Evolutionary conservation across 2,329 filamentous ascomycete species (phyloP).

Genomic region (Immersiporthe knoxdaviesiana): DNA sequence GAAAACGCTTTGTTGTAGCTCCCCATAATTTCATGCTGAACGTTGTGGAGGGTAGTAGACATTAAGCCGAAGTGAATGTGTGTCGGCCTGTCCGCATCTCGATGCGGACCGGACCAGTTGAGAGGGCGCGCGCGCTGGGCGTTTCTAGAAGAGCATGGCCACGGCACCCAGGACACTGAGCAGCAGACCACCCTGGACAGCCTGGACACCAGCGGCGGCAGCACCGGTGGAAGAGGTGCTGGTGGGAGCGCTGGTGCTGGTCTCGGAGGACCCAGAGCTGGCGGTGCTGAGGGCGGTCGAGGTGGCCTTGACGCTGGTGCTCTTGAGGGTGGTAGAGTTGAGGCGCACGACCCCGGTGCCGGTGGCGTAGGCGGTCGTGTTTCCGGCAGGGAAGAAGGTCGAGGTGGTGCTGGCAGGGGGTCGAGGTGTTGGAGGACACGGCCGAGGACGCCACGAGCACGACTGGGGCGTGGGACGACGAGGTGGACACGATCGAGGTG

Average conservation of each 20-base stretch:
- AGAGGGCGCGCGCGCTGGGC: not conserved
- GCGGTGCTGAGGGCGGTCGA: constrained; percentile 13
- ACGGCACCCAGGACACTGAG: constrained; percentile 25
- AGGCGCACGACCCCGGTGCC: constrained; percentile 22
- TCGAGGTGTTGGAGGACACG: constrained; percentile 32
- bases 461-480: constrained; percentile 34
- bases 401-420: constrained; percentile 36
- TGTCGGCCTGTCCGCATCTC: not conserved
- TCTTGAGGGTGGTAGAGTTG: constrained; percentile 8
- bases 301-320: constrained; percentile 15
- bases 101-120: not conserved
- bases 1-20: constrained; percentile 11
- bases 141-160: constrained; percentile 26
- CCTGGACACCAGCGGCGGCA: constrained; percentile 17
- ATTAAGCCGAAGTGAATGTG: constrained; percentile 4
- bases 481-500: constrained; percentile 46
- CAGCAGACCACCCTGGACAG: constrained; percentile 26
- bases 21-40: constrained; percentile 24
- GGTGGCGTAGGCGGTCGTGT: constrained; percentile 39
- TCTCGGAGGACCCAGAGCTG: constrained; percentile 11
- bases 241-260: constrained; percentile 35
- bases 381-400: constrained; percentile 39
- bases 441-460: constrained; percentile 14
- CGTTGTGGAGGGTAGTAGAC: constrained; percentile 14
- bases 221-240: constrained; percentile 34